Base-by-base conservation (phyloP, 2,329 filamentous ascomycete species). In the Diplodia seriata region DNA sequence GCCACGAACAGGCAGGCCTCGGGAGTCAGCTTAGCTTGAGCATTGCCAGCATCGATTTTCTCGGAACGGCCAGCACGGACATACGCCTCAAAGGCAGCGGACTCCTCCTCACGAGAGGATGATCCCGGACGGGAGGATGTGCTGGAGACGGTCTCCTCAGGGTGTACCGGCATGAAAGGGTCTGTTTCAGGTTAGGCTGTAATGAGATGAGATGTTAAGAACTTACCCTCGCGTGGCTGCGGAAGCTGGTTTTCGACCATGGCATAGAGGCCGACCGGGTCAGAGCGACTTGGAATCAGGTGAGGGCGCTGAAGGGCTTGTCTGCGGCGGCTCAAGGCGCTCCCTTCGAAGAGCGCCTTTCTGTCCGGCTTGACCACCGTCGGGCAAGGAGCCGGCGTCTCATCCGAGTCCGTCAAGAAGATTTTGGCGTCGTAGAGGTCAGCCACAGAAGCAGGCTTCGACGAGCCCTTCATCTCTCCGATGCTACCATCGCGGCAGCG, bases 1-100 rank as follows among this genome's bases (percentile, higher is more conserved):
- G 66, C 66, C 2, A 68, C 66, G 38, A 68, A 68, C 11, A 68
- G 33, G 66, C 66, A 68, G 3, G 50, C 50, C 1, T 68, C 57
- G 3, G 66, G 66, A 29, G 61, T 29, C 3, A 49, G 38, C 26
- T 31, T 33, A 11, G 57, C 49, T 49, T 68, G 66, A 14, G 66
- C 66, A 20, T 68, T 68, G 9, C 56, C 51, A 31, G 50, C 56
- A 20, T 59, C 56, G 5, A 68, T 56, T 3, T 20, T 33, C 3
- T 23, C 20, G 23, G 2, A 1, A 8, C 6, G 20, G 8, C 12
- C 4, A 26, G 20, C 50, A 53, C 18, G 11, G 4, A 26, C 50
- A 20, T 15, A 53, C 6, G 11, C 11, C 20, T 29, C 50, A 53
- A 12, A 26, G 7, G 14, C 50, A 18, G 50, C 23, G 14, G 50